Evolutionary conservation across 345 rosid genomes (phyloP), one percentile per base, ranked within the genome.

Genomic region (Arabidopsis arenosa): DNA sequence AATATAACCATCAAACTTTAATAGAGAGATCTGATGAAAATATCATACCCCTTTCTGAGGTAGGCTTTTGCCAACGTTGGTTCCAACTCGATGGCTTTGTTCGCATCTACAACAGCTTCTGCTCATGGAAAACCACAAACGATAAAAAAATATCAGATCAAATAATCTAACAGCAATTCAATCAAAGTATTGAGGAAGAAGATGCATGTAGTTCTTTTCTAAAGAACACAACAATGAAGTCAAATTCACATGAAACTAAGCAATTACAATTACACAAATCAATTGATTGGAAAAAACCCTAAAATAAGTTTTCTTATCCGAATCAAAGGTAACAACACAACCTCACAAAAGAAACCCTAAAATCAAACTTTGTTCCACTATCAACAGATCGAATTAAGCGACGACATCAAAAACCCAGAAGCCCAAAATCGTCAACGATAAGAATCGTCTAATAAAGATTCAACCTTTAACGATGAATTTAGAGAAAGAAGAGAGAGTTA

Each of bases 41-140:
- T 33, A 14, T 70, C 83, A 63, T 62, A 89, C 97, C 97, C 97
- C 58, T 91, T 91, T 13, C 93, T 88, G 68, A 87, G 76, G 52
- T 88, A 88, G 2, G 95, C 91, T 83, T 85, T 91, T 3, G 84
- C 80, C 85, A 81, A 36, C 0, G 80, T 78, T 44, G 88, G 87
- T 49, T 88, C 86, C 86, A 91, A 80, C 80, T 78, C 83, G 35
- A 91, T 88, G n/a, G 97, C 95, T 74, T 77, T 83, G 73, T 79
- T 83, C 0, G 95, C 90, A 85, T 89, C 97, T 21, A 78, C 85
- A 78, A 89, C 85, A 35, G 95, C 97, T 81, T 89, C 97, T 91
- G 86, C 78, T 79, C 75, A 75, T 52, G 5, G n/a, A 49, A 9
- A 63, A 54, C 9, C 35, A 56, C 26, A 21, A 59, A 66, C 35